phyloP scores from a whole-genome alignment of 352 stramenopile genomes.

The Pythium coloratum region DNA sequence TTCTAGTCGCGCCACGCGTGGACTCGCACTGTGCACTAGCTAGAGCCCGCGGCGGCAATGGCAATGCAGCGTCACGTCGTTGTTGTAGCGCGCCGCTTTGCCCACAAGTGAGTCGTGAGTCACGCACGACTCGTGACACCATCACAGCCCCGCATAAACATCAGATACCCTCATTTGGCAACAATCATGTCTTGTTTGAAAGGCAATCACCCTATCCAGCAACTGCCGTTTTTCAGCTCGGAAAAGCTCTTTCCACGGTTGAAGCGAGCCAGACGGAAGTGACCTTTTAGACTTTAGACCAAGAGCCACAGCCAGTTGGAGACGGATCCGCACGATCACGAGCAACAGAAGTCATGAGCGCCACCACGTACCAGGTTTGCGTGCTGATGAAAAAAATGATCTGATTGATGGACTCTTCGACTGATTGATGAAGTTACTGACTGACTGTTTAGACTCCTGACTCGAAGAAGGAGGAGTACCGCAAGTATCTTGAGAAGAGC shows the following conservation, averaged over 20 bases:
- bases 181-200: not conserved
- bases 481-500: conserved; percentile 97
- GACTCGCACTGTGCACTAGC: conserved; percentile 5
- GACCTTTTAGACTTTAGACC: conserved; percentile 15
- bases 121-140: not conserved
- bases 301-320: not conserved
- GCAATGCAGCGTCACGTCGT: conserved; percentile 18
- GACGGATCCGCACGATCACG: not conserved
- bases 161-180: conserved; percentile 14
- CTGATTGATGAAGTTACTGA: conserved; percentile 4
- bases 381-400: not conserved
- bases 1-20: not conserved
- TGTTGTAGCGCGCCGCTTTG: conserved; percentile 23
- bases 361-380: conserved; percentile 60
- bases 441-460: conserved; percentile 83
- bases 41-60: not conserved
- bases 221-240: conserved; percentile 9
- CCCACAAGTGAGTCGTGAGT: not conserved
- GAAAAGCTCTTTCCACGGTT: conserved; percentile 7
- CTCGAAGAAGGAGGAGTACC: conserved; percentile 98
- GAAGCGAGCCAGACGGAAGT: conserved; percentile 21
- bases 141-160: conserved; percentile 11
- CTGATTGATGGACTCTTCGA: not conserved
- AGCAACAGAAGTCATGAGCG: conserved; percentile 35
- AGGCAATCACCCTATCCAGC: conserved; percentile 11